Evolutionary conservation across 441 rosid genomes (phyloP).

Genomic region (Pelargonium citronellum): DNA sequence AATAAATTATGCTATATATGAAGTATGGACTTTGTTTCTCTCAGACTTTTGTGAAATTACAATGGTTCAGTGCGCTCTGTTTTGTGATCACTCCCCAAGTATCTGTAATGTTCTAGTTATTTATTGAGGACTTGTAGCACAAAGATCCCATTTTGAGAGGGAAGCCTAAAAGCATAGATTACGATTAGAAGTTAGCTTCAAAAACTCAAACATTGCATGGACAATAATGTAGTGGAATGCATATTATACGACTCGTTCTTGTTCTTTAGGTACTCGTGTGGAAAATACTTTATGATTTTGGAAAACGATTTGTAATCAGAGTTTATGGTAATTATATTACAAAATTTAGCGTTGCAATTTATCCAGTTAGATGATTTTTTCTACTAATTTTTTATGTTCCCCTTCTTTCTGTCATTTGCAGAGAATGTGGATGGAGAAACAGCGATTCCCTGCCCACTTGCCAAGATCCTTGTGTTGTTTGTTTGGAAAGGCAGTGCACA

Average conservation of each 20-base stretch:
- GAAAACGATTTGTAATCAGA: neutral
- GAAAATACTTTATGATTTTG: neutral
- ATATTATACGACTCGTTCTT: no score
- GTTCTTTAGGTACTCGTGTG: no score
- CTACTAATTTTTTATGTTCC: neutral
- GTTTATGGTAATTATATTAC: no score
- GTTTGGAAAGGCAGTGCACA: constrained; percentile 73
- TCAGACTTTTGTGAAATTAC: neutral
- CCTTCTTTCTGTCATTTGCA: constrained; percentile 26
- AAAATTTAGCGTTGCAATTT: neutral
- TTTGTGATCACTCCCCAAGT: neutral
- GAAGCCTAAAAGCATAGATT: no score
- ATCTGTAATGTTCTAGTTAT: no score
- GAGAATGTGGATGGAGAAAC: constrained; percentile 92
- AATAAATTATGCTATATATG: neutral
- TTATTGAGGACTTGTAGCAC: no score
- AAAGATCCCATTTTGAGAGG: no score
- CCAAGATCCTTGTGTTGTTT: constrained; percentile 77
- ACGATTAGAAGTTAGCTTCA: no score
- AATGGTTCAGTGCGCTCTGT: neutral
- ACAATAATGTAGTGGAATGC: no score
- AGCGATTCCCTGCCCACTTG: constrained; percentile 40
- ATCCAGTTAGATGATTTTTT: neutral
- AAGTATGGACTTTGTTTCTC: constrained; percentile 1
- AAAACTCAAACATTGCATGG: no score